Evolutionary conservation across 257 asterid genomes (phyloP).

Genomic region (Cinchona pubescens): DNA sequence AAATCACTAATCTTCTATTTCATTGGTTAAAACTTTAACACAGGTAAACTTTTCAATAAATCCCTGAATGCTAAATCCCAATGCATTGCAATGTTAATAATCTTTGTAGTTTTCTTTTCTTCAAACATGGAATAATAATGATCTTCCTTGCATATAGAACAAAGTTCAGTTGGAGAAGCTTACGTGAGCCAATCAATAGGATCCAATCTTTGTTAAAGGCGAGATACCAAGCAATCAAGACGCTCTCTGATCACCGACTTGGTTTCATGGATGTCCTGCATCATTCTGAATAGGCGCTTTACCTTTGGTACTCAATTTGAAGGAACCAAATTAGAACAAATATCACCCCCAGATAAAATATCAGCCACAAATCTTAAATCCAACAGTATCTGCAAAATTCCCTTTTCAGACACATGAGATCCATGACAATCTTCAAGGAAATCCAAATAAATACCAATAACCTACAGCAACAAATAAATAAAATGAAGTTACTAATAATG

Average conservation of each 20-base stretch:
- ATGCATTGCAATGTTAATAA: not conserved
- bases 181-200: constrained; percentile 99
- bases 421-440: constrained; percentile 59
- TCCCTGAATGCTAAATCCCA: not conserved
- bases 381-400: constrained; percentile 78
- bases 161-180: constrained; percentile 33
- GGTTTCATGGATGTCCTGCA: constrained; percentile 50
- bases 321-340: constrained; percentile 45
- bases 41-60: not conserved
- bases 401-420: constrained; percentile 76
- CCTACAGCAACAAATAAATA: constrained; percentile 34
- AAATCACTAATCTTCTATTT: not conserved
- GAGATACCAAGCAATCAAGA: constrained; percentile 48
- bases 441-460: constrained; percentile 63
- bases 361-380: constrained; percentile 86
- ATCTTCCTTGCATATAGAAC: not conserved
- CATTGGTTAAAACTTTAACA: not conserved
- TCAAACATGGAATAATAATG: not conserved
- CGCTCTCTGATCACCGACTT: constrained; percentile 60
- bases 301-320: constrained; percentile 44
- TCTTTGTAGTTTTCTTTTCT: not conserved
- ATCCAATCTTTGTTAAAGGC: constrained; percentile 73
- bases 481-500: constrained; percentile 14
- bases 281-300: constrained; percentile 68
- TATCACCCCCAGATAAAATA: constrained; percentile 73